A percentile compares a stretch with the other conserved stretches of the same genome.
These are phyloP conservation scores for Vanrija pseudolonga DNA, from an alignment of 1,284 basidiomycete species.

Conservation along the genomic window DNA sequence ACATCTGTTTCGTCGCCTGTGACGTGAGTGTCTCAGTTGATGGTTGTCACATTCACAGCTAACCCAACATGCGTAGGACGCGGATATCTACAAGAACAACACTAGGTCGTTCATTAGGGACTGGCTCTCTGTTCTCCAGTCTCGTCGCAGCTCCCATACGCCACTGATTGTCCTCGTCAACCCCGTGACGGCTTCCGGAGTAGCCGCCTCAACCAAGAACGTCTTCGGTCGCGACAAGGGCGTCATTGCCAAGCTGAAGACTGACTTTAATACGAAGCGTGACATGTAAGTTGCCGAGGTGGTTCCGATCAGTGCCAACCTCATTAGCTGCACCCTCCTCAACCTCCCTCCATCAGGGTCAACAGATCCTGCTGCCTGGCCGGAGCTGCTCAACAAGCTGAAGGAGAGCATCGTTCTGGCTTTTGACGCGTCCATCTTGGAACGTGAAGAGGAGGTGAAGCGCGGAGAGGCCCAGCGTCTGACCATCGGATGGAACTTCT, in stretches of 20 bases:
- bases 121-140: constrained; percentile 69
- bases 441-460: constrained; percentile 81
- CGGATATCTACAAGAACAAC: constrained; percentile 72
- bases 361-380: constrained; percentile 75
- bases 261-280: constrained; percentile 86
- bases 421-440: constrained; percentile 72
- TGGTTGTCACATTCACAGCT: background rate
- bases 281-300: constrained; percentile 62
- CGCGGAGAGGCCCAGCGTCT: constrained; percentile 78
- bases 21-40: constrained; percentile 58
- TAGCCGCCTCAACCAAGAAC: constrained; percentile 57
- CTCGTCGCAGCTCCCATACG: constrained; percentile 71
- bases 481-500: constrained; percentile 95
- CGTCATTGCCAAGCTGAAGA: constrained; percentile 83
- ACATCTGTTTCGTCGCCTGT: constrained; percentile 78
- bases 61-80: constrained; percentile 58
- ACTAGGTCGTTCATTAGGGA: constrained; percentile 83
- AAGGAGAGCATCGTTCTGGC: constrained; percentile 81
- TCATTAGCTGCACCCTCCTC: constrained; percentile 70
- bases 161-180: constrained; percentile 85
- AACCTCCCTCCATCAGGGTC: constrained; percentile 30
- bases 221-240: constrained; percentile 46
- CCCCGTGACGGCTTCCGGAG: constrained; percentile 23
- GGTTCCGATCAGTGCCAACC: background rate
- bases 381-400: constrained; percentile 79